phyloP scores from a whole-genome alignment of 1,139 yeast genomes.

The Candida sojae region DNA sequence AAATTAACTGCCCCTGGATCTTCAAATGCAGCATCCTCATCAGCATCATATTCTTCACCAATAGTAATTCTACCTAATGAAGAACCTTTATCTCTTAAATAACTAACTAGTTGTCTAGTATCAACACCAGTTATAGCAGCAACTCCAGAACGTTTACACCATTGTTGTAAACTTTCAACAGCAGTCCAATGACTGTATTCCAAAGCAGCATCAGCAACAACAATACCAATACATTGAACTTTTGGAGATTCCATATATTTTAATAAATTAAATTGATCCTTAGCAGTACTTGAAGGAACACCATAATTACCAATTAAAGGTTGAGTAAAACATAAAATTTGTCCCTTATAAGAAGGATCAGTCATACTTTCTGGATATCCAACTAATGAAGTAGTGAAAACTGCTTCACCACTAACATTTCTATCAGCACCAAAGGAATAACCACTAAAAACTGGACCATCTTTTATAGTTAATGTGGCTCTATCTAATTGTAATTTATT shows the following conservation, averaged over 20 bases:
- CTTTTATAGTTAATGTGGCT: slow-evolving; percentile 87
- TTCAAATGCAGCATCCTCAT: slow-evolving; percentile 86
- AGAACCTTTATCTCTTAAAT: slow-evolving; percentile 93
- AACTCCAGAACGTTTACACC: slow-evolving; percentile 96
- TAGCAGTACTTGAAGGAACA: slow-evolving; percentile 81
- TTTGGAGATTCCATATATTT: slow-evolving; percentile 90
- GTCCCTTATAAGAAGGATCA: slow-evolving; percentile 96
- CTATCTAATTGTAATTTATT: slow-evolving; percentile 58
- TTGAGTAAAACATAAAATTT: slow-evolving; percentile 93
- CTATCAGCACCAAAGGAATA: slow-evolving; percentile 93
- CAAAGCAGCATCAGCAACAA: slow-evolving; percentile 93
- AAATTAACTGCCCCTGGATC: slow-evolving; percentile 92
- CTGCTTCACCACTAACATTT: slow-evolving; percentile 94
- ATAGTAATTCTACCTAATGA: slow-evolving; percentile 86
- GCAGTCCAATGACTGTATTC: slow-evolving; percentile 99
- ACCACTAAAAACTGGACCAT: slow-evolving; percentile 93
- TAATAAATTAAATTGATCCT: slow-evolving; percentile 81
- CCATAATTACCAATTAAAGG: slow-evolving; percentile 98
- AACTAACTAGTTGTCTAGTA: slow-evolving; percentile 90
- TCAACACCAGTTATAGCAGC: slow-evolving; percentile 98
- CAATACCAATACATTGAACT: slow-evolving; percentile 93
- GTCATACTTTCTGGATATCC: slow-evolving; percentile 99
- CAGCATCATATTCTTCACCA: slow-evolving; percentile 90
- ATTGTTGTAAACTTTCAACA: slow-evolving; percentile 87
- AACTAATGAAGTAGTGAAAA: slow-evolving; percentile 93